phyloP scores from a whole-genome alignment of 192 early-diverging fungal species.

The Coemansia sp. region DNA sequence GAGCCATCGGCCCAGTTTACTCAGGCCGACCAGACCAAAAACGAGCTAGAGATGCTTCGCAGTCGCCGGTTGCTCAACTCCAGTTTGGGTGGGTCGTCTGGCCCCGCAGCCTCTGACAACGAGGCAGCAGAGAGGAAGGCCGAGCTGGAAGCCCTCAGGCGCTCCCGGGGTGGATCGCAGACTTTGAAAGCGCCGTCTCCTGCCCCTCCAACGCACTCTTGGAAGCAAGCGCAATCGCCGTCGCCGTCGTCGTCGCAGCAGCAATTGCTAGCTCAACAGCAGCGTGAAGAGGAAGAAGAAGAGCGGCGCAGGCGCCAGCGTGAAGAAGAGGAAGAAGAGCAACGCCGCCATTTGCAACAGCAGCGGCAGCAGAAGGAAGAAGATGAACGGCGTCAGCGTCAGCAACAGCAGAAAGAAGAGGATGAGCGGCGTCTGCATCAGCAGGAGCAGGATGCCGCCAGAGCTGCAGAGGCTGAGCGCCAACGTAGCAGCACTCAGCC shows the following conservation, averaged over 20 bases:
- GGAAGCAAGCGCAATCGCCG: constrained; percentile 13
- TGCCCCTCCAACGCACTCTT: constrained; percentile 26
- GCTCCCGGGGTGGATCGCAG: constrained; percentile 35
- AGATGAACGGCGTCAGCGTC: constrained; percentile 35
- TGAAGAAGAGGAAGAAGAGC: constrained; percentile 33
- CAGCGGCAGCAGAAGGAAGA: constrained; percentile 26
- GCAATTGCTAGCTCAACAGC: constrained; percentile 13
- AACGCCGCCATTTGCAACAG: neutral
- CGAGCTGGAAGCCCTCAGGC: constrained; percentile 41
- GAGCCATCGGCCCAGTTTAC: constrained; percentile 38
- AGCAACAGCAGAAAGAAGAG: constrained; percentile 16
- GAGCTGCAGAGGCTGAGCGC: neutral
- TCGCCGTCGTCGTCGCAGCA: constrained; percentile 8
- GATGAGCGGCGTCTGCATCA: constrained; percentile 5
- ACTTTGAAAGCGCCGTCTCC: constrained; percentile 16
- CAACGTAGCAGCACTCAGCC: constrained; percentile 11
- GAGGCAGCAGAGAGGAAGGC: constrained; percentile 30
- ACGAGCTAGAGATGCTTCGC: constrained; percentile 51
- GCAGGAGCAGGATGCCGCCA: constrained; percentile 13
- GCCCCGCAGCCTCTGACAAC: constrained; percentile 1
- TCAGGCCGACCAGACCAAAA: constrained; percentile 53
- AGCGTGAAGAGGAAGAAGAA: constrained; percentile 25
- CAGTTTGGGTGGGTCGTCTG: constrained; percentile 21
- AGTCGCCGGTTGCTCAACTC: constrained; percentile 40
- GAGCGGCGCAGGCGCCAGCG: constrained; percentile 20